Evolutionary conservation across 2,329 filamentous ascomycete species (phyloP), one percentile per base, ranked within the genome.

Genomic region (Aspergillus spinulosporus): DNA sequence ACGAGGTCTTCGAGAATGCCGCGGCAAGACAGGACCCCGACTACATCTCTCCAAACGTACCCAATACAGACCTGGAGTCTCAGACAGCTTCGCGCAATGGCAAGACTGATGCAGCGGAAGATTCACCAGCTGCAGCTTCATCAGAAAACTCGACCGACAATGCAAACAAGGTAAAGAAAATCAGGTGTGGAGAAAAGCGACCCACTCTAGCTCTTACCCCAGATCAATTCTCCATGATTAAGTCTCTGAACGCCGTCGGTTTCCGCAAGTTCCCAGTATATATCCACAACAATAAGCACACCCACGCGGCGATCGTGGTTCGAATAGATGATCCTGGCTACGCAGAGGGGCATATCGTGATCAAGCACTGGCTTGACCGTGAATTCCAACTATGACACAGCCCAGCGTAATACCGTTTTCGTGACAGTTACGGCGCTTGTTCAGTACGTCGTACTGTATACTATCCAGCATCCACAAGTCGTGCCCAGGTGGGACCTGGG

Each of bases 231-330:
- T 81, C 83, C 48, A 96, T 96, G 84, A 89, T 96, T 59, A 81
- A 88, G 31, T 84, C 85, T 7, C 78, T 97, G 48, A 86, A 97
- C 61, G 71, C 76, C 3, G 75, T 86, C 0, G 82, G 83, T 2
- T 82, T 84, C 67, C 78, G 74, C 43, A 86, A 84, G 64, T 84
- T 81, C 62, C 81, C 81, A 0, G 82, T 79, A 7, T 72, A 77
- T 57, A 79, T 79, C 55, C 76, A 78, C 55, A 88, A 92, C 4
- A 82, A 85, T 53, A 76, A 80, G n/a, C 90, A 96, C 69, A 90
- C 84, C 58, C 93, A 97, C 72, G 93, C 92, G 0, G 92, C 92
- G 2, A 96, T 97, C 47, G 90, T 97, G 61, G 86, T 95, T 36
- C 83, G 93, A 37, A 84, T 80, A 60, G 72, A 72, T 56, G 84